Evolutionary conservation across 169 alveolate species (phyloP).

Genomic region (Plasmodium billcollinsi): DNA sequence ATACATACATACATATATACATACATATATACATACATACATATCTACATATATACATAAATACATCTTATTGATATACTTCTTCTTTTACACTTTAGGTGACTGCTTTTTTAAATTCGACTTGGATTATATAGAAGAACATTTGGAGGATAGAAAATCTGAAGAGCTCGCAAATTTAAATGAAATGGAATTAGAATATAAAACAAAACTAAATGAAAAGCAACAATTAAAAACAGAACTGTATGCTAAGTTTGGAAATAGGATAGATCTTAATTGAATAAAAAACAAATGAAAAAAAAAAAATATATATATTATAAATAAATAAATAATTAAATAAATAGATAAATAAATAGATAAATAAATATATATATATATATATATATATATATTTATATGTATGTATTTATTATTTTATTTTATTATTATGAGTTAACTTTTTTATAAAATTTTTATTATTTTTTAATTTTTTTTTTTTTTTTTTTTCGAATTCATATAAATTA

Average conservation of each 20-base stretch:
- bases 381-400: background rate
- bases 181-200: slow-evolving; percentile 65
- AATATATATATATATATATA: background rate
- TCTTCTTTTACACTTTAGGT: slow-evolving; percentile 12
- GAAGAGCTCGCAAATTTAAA: slow-evolving; percentile 50
- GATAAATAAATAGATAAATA: too few relatives aligned
- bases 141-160: slow-evolving; percentile 18
- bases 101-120: slow-evolving; percentile 70
- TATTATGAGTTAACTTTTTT: too few relatives aligned
- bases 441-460: too few relatives aligned
- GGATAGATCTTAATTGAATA: slow-evolving; percentile 67
- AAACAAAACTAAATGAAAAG: slow-evolving; percentile 35
- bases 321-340: too few relatives aligned
- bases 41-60: too few relatives aligned
- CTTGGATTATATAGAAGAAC: slow-evolving; percentile 51
- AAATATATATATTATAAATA: too few relatives aligned
- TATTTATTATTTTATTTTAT: too few relatives aligned
- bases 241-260: slow-evolving; percentile 74
- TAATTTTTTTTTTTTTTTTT: too few relatives aligned
- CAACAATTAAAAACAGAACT: slow-evolving; percentile 73
- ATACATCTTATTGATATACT: background rate
- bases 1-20: background rate
- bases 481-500: too few relatives aligned
- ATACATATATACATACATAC: too few relatives aligned
- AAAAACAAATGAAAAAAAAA: too few relatives aligned